Conservation (phyloP, 2,329 filamentous ascomycete species). For the Hypoxylon sp. region DNA sequence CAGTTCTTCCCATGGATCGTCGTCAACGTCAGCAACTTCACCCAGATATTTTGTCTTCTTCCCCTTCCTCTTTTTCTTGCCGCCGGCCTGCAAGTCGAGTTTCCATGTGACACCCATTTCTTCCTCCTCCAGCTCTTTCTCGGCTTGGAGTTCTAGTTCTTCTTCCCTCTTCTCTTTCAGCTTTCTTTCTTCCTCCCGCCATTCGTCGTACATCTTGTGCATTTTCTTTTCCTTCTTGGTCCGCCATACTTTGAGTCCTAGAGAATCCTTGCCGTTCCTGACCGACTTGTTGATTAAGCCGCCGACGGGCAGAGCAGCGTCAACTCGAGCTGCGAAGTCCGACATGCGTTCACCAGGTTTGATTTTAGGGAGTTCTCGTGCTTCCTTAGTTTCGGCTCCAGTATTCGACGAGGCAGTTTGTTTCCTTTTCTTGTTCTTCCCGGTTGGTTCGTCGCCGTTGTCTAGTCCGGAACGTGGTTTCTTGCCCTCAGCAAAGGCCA, state of each 20-base stretch:
- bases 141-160: slow-evolving; percentile 74
- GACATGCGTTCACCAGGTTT: slow-evolving; percentile 85
- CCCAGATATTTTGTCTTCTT: slow-evolving; percentile 58
- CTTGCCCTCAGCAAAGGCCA: slow-evolving; percentile 79
- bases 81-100: slow-evolving; percentile 61
- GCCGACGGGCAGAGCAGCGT: slow-evolving; percentile 84
- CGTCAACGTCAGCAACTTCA: slow-evolving; percentile 66
- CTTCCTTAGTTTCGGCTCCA: slow-evolving; percentile 41
- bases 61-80: slow-evolving; percentile 62
- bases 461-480: slow-evolving; percentile 76
- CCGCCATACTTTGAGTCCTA: slow-evolving; percentile 75
- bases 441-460: slow-evolving; percentile 69
- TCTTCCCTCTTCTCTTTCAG: slow-evolving; percentile 76
- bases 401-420: slow-evolving; percentile 40
- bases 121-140: slow-evolving; percentile 72
- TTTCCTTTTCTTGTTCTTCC: slow-evolving; percentile 54
- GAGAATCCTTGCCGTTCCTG: slow-evolving; percentile 73
- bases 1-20: slow-evolving; percentile 84
- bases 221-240: slow-evolving; percentile 90
- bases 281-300: slow-evolving; percentile 76
- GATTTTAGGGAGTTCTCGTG: slow-evolving; percentile 73
- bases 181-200: slow-evolving; percentile 76
- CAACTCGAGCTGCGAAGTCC: slow-evolving; percentile 86
- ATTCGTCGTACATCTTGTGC: slow-evolving; percentile 84
- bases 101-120: slow-evolving; percentile 67